Conservation (phyloP, 2,329 filamentous ascomycete species). For the Cordyceps cateniannulata region DNA sequence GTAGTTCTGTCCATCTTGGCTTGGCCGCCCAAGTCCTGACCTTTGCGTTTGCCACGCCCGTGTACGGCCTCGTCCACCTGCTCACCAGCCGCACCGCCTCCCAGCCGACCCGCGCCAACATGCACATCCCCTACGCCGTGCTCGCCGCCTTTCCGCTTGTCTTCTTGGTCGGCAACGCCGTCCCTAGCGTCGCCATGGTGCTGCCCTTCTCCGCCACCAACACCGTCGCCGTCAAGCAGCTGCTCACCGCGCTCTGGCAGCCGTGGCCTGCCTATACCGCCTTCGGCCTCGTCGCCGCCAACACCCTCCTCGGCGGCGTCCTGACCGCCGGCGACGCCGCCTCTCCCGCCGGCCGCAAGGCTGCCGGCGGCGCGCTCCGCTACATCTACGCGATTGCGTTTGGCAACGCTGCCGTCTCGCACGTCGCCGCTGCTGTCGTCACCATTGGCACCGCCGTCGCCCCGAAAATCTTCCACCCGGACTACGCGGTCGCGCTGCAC, state of each 20-base stretch:
- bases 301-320: background rate
- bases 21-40: conserved; percentile 16
- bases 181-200: conserved; percentile 15
- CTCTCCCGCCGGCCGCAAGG: background rate
- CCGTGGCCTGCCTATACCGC: conserved; percentile 18
- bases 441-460: conserved; percentile 12
- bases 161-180: conserved; percentile 13
- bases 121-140: conserved; percentile 15
- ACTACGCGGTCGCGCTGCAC: conserved; percentile 13
- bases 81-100: conserved; percentile 10
- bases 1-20: conserved; percentile 14
- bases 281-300: conserved; percentile 8
- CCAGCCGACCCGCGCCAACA: conserved; percentile 14
- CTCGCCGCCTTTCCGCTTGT: conserved; percentile 14
- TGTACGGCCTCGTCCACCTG: conserved; percentile 16
- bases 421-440: conserved; percentile 11
- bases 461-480: conserved; percentile 12
- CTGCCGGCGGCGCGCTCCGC: conserved; percentile 10
- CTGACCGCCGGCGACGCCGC: background rate
- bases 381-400: conserved; percentile 16
- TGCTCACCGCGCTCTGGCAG: conserved; percentile 18
- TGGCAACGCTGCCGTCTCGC: conserved; percentile 14
- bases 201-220: conserved; percentile 11
- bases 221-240: conserved; percentile 17
- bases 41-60: conserved; percentile 17